Base-by-base conservation (phyloP, 345 rosid genomes). In the Linum usitatissimum region DNA sequence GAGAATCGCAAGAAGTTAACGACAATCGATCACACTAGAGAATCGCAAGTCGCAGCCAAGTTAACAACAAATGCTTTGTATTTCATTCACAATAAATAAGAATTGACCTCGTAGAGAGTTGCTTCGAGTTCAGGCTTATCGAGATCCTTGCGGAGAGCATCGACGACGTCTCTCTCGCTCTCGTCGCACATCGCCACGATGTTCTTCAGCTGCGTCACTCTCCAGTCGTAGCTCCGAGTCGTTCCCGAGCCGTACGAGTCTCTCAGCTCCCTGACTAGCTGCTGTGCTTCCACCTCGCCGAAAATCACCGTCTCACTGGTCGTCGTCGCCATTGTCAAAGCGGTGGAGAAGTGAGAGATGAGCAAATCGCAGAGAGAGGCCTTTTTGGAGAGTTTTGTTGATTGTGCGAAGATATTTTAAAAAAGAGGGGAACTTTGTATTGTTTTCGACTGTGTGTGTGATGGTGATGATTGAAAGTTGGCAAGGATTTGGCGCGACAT, bases 121-220 rank as follows among this genome's bases (percentile, higher is more conserved):
- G 97, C 76, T 69, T 89, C 97, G 42, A 80, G 81, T 63, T 83
- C 88, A 45, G 96, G 98, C 64, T 92, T 92, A 28, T 78, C 71
- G 62, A 92, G 86, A 81, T 92, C 98, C 7, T 77, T 70, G 30
- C 71, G 77, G 62, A 92, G 96, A 70, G 95, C 91, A 13, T 77
- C 74, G 70, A 73, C 81, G 60, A 92, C 87, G 40, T 74, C 89
- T 48, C 79, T 69, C 83, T 87, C 95, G 66, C 76, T 78, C 3
- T 88, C 78, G 59, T 78, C 80, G 53, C 82, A 68, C 67, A 92
- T 76, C 68, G 66, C 72, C 42, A 83, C 51, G 17, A 92, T 56
- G 38, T 75, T 72, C 67, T 73, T 80, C 71, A 92, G 73, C 79
- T 92, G 98, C 60, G 82, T 17, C 38, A 78, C 61, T 74, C 96